Conservation (phyloP, 306 rosid genomes). For the Biancaea sappan region DNA sequence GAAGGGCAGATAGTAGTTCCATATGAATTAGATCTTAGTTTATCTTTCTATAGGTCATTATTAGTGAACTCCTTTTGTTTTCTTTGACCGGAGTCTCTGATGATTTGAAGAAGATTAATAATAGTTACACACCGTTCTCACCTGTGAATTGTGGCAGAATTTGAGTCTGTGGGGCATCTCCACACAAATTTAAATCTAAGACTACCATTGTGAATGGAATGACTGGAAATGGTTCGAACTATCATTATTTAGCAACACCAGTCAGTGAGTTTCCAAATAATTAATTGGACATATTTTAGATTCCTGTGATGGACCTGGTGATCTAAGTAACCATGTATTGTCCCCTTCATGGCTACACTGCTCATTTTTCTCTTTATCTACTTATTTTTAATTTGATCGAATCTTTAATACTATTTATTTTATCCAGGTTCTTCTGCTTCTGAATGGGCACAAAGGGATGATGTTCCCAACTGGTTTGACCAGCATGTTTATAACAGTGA, state of each 20-base stretch:
- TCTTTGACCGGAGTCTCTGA: not conserved
- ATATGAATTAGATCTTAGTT: not conserved
- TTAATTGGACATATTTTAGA: constrained; percentile 7
- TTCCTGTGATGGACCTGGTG: constrained; percentile 9
- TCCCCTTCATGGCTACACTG: not conserved
- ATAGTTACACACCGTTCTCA: not conserved
- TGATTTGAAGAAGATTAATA: constrained; percentile 1
- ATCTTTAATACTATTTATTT: constrained; percentile 20
- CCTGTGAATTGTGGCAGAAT: not conserved
- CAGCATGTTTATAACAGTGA: constrained; percentile 44
- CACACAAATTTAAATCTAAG: not conserved
- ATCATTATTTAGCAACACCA: not conserved
- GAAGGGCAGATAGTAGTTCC: not conserved
- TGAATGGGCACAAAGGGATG: constrained; percentile 58
- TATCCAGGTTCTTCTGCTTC: constrained; percentile 54
- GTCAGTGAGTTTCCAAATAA: not conserved
- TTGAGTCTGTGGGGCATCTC: not conserved
- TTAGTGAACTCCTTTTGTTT: not conserved
- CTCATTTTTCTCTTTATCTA: not conserved
- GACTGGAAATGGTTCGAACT: not conserved
- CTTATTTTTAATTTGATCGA: constrained; percentile 16
- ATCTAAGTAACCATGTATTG: constrained; percentile 10
- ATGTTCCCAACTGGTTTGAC: constrained; percentile 44
- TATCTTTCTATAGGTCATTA: constrained; percentile 4
- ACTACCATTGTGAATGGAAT: not conserved